These are phyloP conservation scores for Diophrys appendiculata DNA, from an alignment of 73 alveolate genomes.

Conservation along the genomic window DNA sequence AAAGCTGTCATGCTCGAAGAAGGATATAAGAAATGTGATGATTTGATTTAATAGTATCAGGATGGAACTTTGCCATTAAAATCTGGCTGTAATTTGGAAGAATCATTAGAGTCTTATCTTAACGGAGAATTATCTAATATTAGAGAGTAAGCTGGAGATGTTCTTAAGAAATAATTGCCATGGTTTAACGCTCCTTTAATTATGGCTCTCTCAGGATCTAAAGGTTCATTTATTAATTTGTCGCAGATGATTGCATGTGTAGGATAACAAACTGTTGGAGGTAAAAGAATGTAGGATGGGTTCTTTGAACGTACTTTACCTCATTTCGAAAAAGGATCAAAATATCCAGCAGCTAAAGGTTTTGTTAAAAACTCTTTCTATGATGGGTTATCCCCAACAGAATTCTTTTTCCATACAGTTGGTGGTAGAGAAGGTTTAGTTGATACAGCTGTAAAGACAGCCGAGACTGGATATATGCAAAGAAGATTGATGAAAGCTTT, in stretches of 20 bases:
- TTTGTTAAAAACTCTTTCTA: conserved; percentile 95
- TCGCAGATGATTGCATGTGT: conserved; percentile 99
- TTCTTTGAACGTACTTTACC: conserved; percentile 97
- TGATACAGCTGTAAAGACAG: conserved; percentile 99
- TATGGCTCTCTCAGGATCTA: conserved; percentile 98
- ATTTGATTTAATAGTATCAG: conserved; percentile 67
- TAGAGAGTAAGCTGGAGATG: conserved; percentile 78
- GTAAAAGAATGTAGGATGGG: conserved; percentile 96
- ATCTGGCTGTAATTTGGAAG: conserved; percentile 94
- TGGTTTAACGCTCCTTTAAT: conserved; percentile 85
- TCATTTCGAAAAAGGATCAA: conserved; percentile 92
- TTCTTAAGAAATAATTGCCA: conserved; percentile 53
- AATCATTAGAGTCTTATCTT: conserved; percentile 86
- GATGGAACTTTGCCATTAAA: conserved; percentile 73
- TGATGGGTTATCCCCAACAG: conserved; percentile 97
- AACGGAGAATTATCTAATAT: conserved; percentile 69
- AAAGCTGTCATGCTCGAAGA: conserved; percentile 67
- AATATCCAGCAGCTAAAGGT: conserved; percentile 96
- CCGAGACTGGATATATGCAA: conserved; percentile 99
- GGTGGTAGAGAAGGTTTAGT: conserved; percentile 99
- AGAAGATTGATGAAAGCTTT: conserved; percentile 98
- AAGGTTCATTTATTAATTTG: conserved; percentile 94
- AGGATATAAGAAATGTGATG: conserved; percentile 72
- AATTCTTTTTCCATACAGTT: conserved; percentile 99
- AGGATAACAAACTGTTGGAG: conserved; percentile 95